Conservation (phyloP, 768 basidiomycete species). For the Paxillus involutus region DNA sequence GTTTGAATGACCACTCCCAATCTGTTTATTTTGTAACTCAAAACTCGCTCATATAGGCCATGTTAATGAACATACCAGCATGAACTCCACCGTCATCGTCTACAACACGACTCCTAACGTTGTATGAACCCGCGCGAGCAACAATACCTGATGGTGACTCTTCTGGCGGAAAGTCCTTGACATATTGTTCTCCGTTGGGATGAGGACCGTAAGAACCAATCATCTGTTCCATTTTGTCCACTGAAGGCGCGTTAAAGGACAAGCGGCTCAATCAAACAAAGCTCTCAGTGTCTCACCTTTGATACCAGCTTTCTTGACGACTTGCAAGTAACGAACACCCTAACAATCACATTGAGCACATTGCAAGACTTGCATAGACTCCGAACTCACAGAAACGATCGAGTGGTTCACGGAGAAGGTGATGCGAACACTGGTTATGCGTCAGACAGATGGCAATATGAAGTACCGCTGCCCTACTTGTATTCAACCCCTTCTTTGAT, state of each 20-base stretch:
- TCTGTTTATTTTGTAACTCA: constrained; percentile 21
- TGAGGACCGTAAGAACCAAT: constrained; percentile 88
- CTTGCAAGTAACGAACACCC: constrained; percentile 86
- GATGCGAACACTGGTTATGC: constrained; percentile 62
- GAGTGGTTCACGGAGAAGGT: constrained; percentile 87
- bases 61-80: constrained; percentile 55
- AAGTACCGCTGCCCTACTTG: constrained; percentile 48
- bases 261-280: background rate
- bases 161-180: constrained; percentile 75
- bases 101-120: constrained; percentile 76
- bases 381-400: constrained; percentile 69
- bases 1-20: constrained; percentile 79
- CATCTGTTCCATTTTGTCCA: constrained; percentile 94
- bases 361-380: background rate
- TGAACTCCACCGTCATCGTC: constrained; percentile 87
- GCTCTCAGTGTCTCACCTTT: constrained; percentile 48
- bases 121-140: constrained; percentile 79
- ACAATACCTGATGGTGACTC: constrained; percentile 77
- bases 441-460: constrained; percentile 2
- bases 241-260: constrained; percentile 37
- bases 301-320: constrained; percentile 78
- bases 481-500: constrained; percentile 91
- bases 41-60: background rate
- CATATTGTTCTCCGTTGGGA: constrained; percentile 61
- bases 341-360: constrained; percentile 32